Percentiles rank a stretch among this genome's conserved stretches.
These are phyloP conservation scores for Cadophora gregata DNA, from an alignment of 2,329 filamentous ascomycete species.

Conservation along the genomic window DNA sequence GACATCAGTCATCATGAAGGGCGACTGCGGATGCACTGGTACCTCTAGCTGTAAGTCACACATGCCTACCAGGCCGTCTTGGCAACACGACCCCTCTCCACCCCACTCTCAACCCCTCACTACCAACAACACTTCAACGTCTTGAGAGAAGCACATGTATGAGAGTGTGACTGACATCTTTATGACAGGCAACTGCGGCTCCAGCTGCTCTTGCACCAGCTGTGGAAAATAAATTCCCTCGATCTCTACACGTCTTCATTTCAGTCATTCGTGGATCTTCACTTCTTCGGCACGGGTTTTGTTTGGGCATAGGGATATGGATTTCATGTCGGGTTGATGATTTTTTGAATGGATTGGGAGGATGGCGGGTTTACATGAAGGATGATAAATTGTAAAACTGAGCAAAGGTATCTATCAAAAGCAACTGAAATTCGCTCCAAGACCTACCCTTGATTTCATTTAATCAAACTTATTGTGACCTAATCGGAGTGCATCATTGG, in stretches of 20 bases:
- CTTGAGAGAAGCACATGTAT: neutral
- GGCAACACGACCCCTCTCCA: constrained; percentile 9
- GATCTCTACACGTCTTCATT: neutral
- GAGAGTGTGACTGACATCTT: constrained; percentile 8
- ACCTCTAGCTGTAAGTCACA: constrained; percentile 45
- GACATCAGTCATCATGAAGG: constrained; percentile 46
- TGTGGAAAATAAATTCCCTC: constrained; percentile 47
- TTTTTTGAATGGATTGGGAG: neutral
- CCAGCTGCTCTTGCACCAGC: constrained; percentile 45
- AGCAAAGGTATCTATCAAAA: neutral
- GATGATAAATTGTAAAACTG: neutral
- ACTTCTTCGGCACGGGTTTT: neutral
- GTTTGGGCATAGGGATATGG: neutral
- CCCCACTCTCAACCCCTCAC: constrained; percentile 16
- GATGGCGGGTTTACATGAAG: neutral
- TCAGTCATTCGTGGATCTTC: neutral
- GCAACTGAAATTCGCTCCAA: neutral
- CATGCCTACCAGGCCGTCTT: neutral
- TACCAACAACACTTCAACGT: neutral
- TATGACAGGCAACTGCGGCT: constrained; percentile 39
- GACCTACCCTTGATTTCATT: neutral
- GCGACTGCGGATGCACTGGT: constrained; percentile 48
- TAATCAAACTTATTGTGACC: too few species aligned
- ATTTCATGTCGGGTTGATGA: neutral
- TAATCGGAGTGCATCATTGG: too few species aligned